These are phyloP conservation scores for Pisolithus orientalis DNA, from an alignment of 768 basidiomycete species.

Conservation along the genomic window DNA sequence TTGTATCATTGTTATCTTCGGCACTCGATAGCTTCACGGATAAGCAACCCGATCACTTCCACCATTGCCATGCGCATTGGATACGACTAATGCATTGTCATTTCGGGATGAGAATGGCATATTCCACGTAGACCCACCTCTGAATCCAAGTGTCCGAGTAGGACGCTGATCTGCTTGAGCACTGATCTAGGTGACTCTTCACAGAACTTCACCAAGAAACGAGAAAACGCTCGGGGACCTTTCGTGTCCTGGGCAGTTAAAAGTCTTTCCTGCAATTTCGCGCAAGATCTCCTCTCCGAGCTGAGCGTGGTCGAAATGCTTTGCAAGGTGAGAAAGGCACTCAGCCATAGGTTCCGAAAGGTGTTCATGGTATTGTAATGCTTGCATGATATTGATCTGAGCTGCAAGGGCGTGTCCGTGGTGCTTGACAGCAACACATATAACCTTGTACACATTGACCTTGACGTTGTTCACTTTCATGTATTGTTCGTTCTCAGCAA, in stretches of 20 bases:
- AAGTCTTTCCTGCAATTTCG: slow-evolving; percentile 75
- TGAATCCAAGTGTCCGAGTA: slow-evolving; percentile 83
- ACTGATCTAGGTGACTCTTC: slow-evolving; percentile 77
- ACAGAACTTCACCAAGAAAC: slow-evolving; percentile 74
- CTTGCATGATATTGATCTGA: slow-evolving; percentile 88
- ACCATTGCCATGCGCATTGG: slow-evolving; percentile 94
- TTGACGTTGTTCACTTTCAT: slow-evolving; percentile 77
- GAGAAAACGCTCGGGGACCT: slow-evolving; percentile 77
- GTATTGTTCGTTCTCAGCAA: slow-evolving; percentile 80
- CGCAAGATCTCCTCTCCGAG: slow-evolving; percentile 88
- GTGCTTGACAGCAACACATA: slow-evolving; percentile 88
- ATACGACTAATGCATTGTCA: slow-evolving; percentile 56
- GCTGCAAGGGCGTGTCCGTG: slow-evolving; percentile 80
- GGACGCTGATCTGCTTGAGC: slow-evolving; percentile 82
- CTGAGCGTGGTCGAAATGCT: slow-evolving; percentile 84
- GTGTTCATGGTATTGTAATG: slow-evolving; percentile 90
- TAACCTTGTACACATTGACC: slow-evolving; percentile 75
- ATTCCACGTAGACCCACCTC: slow-evolving; percentile 50
- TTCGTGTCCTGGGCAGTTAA: slow-evolving; percentile 81
- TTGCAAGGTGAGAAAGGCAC: slow-evolving; percentile 68
- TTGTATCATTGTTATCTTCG: slow-evolving; percentile 39
- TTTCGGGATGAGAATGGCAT: neutral
- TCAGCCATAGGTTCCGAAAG: slow-evolving; percentile 94
- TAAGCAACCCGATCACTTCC: slow-evolving; percentile 82
- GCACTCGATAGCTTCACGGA: slow-evolving; percentile 74